phyloP scores from a whole-genome alignment of 345 rosid genomes.

The Rhizophora apiculata region DNA sequence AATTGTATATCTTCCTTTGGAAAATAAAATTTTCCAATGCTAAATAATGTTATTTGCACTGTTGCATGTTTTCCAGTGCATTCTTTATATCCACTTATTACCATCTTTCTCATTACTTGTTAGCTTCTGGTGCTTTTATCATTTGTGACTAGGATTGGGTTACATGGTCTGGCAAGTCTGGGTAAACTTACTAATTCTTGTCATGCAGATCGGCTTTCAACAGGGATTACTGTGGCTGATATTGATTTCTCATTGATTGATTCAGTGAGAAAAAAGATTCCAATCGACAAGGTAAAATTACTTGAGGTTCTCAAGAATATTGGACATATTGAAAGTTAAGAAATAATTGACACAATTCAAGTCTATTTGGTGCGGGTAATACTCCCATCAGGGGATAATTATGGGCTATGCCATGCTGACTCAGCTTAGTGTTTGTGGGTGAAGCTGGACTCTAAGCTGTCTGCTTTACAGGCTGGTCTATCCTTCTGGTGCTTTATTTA shows the following conservation, averaged over 20 bases:
- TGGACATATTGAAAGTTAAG: background rate
- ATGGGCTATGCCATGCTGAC: background rate
- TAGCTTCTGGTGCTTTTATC: background rate
- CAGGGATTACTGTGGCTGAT: constrained; percentile 81
- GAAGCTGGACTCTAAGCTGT: background rate
- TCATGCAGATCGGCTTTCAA: constrained; percentile 59
- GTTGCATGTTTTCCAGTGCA: background rate
- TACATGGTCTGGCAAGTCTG: too few relatives aligned
- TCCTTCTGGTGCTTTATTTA: background rate
- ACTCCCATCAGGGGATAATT: background rate
- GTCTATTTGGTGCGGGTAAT: background rate
- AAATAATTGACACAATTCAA: background rate
- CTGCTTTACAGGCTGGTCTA: constrained; percentile 5
- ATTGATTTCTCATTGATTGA: constrained; percentile 74
- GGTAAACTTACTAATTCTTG: background rate
- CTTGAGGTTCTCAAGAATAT: background rate
- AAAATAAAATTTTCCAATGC: background rate
- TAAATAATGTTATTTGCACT: background rate
- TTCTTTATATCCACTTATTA: background rate
- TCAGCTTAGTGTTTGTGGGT: background rate
- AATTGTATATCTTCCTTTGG: too few relatives aligned
- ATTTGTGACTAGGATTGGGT: background rate
- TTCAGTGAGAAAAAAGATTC: constrained; percentile 79
- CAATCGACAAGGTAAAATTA: constrained; percentile 62
- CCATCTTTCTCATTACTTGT: background rate